Evolutionary conservation across 495 filamentous ascomycete species (phyloP), one percentile per base, ranked within the genome.

Genomic region (Chaetomium cochliodes): DNA sequence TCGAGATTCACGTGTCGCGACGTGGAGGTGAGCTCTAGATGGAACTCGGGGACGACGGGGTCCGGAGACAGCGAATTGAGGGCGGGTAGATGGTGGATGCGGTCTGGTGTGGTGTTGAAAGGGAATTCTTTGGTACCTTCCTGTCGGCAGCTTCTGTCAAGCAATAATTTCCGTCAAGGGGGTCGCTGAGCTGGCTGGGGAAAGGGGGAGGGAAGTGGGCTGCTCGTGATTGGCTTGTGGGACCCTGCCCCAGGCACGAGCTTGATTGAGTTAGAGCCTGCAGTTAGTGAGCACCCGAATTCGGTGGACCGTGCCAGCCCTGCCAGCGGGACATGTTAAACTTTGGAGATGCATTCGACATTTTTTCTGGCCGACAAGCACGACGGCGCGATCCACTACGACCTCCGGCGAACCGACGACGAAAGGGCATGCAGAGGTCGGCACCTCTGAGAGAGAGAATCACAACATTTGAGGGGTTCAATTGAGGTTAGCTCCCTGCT

Each of bases 141-240:
- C 72, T 67, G 72, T 71, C 66, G 58, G 73, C 74, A 74, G 75
- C 65, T 69, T 60, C 39, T 65, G 75, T 72, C 74, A 63, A 76
- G 78, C 72, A 80, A 79, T 79, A 79, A 81, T 80, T 81, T 79
- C 79, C 78, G 69, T 73, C 73, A 75, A 78, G 73, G 73, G 73
- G 73, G 70, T 68, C 68, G 49, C 65, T 62, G 42, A 68, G 65
- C 67, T 67, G 62, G 67, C 71, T 70, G 64, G 73, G 75, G 76
- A 78, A 80, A 78, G 76, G 79, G 77, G 77, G 70, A 74, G 68
- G 68, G 60, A 58, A 64, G 64, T 67, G 72, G 67, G 65, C 68
- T 67, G 63, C 58, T 67, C 49, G 57, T 79, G 70, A 81, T 81
- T 79, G 79, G 78, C 67, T 51, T 62, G 65, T 60, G 58, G 60